phyloP scores from a whole-genome alignment of 164 flowering plant genomes.

The Aristolochia californica region DNA sequence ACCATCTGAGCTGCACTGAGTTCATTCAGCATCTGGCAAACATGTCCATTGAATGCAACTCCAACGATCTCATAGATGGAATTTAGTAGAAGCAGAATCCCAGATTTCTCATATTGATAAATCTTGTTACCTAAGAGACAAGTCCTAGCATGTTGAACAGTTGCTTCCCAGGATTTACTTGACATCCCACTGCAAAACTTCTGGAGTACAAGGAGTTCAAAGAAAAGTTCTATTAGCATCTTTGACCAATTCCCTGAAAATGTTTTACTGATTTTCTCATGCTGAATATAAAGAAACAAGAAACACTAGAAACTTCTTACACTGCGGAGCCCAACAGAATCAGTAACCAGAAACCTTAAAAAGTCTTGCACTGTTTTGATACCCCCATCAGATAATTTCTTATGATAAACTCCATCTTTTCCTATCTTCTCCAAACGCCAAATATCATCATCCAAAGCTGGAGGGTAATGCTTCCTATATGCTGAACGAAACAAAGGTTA shows the following conservation, averaged over 20 bases:
- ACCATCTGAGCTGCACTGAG: constrained; percentile 36
- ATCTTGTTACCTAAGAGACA: constrained; percentile 41
- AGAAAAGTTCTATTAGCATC: background rate
- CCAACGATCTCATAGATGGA: constrained; percentile 41
- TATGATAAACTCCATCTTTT: constrained; percentile 67
- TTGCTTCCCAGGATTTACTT: constrained; percentile 57
- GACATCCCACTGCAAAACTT: constrained; percentile 69
- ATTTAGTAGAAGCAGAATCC: constrained; percentile 31
- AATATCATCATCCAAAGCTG: constrained; percentile 56
- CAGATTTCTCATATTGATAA: constrained; percentile 27
- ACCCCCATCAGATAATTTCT: constrained; percentile 22
- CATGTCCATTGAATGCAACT: constrained; percentile 34
- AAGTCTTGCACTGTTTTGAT: constrained; percentile 65
- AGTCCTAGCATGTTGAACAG: constrained; percentile 44
- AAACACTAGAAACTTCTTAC: constrained; percentile 27
- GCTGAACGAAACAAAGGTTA: constrained; percentile 22
- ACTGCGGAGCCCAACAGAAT: constrained; percentile 29
- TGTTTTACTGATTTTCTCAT: too few relatives aligned
- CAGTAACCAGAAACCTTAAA: constrained; percentile 31
- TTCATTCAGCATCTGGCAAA: constrained; percentile 15
- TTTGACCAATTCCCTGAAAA: too few relatives aligned
- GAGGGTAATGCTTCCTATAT: constrained; percentile 83
- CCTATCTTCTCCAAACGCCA: constrained; percentile 83
- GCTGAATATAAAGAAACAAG: too few relatives aligned
- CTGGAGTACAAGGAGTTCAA: background rate